Base-by-base conservation (phyloP, 352 stramenopile genomes). In the Phytophthora constricta region DNA sequence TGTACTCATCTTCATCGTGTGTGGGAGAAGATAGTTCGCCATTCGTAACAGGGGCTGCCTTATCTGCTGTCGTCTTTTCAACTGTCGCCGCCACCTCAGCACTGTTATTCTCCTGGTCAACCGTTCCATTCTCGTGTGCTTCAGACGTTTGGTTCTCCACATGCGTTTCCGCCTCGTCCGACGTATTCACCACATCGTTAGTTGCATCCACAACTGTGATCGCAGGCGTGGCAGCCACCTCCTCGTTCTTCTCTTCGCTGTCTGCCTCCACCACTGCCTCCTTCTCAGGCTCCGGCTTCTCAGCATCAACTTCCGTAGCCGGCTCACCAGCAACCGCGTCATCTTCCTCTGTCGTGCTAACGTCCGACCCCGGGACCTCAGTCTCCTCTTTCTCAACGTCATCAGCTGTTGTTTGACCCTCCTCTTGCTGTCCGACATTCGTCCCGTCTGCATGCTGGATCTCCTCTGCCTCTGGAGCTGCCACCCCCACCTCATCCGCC, bases 1-100 rank as follows among this genome's bases (percentile, higher is more conserved):
- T 67, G 19, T 73, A 74, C 34, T 74, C 72, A 26, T 49, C 60
- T 55, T 69, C 64, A 49, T 73, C 53, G 19, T 67, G 58, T 37
- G 51, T 33, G 14, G 57, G 49, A 43, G 57, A 28, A 22, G 25
- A 23, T 23, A 42, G 41, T 3, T 25, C 46, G 26, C 16, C 20
- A 16, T 52, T 39, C n/a, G 10, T 25, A 19, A 31, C 10, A 16
- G 31, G 17, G 20, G 11, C 16, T 5, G 28, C 27, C 34, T 65
- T 54, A 20, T n/a, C 51, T 34, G 39, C 28, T 27, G 34, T 14
- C n/a, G n/a, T n/a, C n/a, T n/a, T n/a, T n/a, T 37, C 70, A 25
- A 9, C 42, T 58, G 8, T 54, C 45, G 47, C 31, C 31, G 7
- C 31, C 31, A 9, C 42, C 33, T 41, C 19, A 58, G 17, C 26